Evolutionary conservation across 805 yeast genomes (phyloP), one percentile per base, ranked within the genome.

Genomic region (Candida corydali): DNA sequence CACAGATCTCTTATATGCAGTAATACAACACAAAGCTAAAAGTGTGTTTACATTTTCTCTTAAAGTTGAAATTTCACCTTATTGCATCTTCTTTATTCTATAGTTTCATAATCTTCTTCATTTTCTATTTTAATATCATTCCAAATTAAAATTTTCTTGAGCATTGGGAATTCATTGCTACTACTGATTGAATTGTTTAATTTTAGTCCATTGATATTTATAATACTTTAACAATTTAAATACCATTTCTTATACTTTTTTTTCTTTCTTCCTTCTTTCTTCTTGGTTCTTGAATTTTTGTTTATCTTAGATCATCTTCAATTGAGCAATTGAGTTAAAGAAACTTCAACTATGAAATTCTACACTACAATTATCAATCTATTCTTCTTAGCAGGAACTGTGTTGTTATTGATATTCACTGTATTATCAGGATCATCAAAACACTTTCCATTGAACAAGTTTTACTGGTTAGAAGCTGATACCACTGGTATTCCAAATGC

Each of bases 381-480:
- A 34, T 35, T 67, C 45, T 58, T 67, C 37, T 59, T 67, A 43
- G 65, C 69, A 15, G 73, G 73, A 16, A 47, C 72, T 12, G 44
- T 57, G 33, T 57, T 67, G 32, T 53, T 67, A 40, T 61, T 59
- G 52, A 48, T 86, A 45, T 77, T 88, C 51, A 68, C 79, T 38
- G 63, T 86, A 17, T 69, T 87, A 27, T 78, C 87, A 2, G 95
- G 95, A 10, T 66, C 76, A 14, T 59, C 70, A 11, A 51, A 61
- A 27, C 69, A 76, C 29, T 73, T 59, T 65, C 87, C 89, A 18
- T 56, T 86, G 50, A 73, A 75, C 51, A 61, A 70, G 41, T 83
- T 86, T 60, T 88, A 82, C 64, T 87, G 93, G 89, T 54, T 89
- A 28, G 69, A 78, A 52, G 95, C 87, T 18, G 81, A 80, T 50